These are phyloP conservation scores for Colletotrichum cereale DNA, from an alignment of 2,329 filamentous ascomycete species.

Conservation along the genomic window DNA sequence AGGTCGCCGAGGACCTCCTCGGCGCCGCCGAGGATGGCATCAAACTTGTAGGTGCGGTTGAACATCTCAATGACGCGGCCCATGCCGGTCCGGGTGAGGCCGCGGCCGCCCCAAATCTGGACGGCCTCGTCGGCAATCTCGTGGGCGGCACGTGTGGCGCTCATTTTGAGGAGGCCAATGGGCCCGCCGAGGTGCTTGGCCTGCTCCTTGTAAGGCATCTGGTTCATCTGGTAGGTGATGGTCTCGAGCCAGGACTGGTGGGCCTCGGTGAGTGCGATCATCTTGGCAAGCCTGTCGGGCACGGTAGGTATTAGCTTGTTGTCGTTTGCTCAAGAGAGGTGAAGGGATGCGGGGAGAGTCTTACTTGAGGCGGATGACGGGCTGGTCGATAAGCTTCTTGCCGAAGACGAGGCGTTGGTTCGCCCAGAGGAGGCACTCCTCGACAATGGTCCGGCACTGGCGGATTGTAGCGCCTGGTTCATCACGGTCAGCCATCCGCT, in stretches of 20 bases:
- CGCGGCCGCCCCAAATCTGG: conserved; percentile 88
- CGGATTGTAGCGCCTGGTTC: conserved; percentile 69
- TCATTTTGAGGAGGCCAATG: conserved; percentile 86
- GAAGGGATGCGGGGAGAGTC: neutral
- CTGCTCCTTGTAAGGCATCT: conserved; percentile 85
- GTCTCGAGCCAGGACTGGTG: conserved; percentile 88
- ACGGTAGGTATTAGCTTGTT: conserved; percentile 21
- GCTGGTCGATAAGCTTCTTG: conserved; percentile 85
- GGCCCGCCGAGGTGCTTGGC: conserved; percentile 81
- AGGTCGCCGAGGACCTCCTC: conserved; percentile 87
- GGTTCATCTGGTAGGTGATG: conserved; percentile 88
- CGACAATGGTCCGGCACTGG: conserved; percentile 76
- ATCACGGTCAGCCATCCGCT: conserved; percentile 11
- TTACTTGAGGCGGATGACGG: conserved; percentile 84
- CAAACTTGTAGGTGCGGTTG: conserved; percentile 86
- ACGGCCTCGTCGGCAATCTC: conserved; percentile 87
- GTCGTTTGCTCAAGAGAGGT: neutral
- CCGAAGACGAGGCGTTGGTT: conserved; percentile 89
- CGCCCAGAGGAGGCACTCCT: conserved; percentile 89
- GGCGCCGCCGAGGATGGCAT: conserved; percentile 81
- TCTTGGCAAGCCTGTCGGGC: conserved; percentile 76
- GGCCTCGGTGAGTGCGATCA: conserved; percentile 86
- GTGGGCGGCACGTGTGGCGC: conserved; percentile 80
- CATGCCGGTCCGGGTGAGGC: conserved; percentile 85
- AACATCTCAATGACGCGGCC: conserved; percentile 87